Evolutionary conservation across 2,329 filamentous ascomycete genomes (phyloP).

Genomic region (Emmonsia crescens): DNA sequence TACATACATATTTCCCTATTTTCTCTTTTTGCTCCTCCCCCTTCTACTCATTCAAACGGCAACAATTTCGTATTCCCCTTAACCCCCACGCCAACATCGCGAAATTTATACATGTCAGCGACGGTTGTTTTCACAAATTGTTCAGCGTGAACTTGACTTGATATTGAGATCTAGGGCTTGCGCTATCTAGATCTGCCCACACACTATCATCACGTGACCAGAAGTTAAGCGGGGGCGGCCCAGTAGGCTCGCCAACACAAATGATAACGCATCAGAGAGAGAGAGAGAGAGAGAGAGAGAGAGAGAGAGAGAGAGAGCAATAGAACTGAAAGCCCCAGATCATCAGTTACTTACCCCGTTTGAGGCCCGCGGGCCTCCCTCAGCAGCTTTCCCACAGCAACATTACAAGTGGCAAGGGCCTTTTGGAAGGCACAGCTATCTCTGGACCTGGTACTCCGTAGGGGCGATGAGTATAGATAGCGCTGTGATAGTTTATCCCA

Average conservation of each 20-base stretch:
- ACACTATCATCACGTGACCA: no score
- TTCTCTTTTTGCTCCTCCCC: background rate
- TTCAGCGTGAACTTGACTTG: background rate
- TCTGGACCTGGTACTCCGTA: background rate
- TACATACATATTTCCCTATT: background rate
- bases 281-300: background rate
- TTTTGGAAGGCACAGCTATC: background rate
- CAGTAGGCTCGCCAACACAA: no score
- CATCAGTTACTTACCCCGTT: background rate
- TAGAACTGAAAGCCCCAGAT: background rate
- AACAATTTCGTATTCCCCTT: background rate
- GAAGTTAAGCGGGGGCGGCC: no score
- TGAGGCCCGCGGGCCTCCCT: background rate
- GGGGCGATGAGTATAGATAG: background rate
- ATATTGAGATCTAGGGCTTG: background rate
- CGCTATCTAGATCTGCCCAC: no score
- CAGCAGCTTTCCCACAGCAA: background rate
- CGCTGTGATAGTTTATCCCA: background rate
- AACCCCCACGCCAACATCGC: background rate
- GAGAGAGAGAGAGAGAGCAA: background rate
- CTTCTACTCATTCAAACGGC: background rate
- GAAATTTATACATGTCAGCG: no score
- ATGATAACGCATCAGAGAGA: no score
- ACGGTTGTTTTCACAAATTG: no score
- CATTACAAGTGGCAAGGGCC: background rate